phyloP scores from a whole-genome alignment of 108 stramenopile species.

The Cyclostephanos tholiformis region DNA sequence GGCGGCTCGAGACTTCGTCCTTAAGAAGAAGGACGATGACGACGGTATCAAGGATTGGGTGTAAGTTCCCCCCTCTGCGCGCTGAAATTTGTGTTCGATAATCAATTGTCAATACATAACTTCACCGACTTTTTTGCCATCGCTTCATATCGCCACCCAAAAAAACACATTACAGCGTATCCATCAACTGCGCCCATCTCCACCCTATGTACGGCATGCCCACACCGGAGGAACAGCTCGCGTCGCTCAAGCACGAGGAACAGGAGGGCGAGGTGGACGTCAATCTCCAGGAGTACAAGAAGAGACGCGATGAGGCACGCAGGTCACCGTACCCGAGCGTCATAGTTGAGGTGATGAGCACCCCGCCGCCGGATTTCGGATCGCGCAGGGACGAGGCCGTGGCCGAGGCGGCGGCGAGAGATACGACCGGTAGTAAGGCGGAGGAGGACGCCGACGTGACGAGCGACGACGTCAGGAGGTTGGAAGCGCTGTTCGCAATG shows the following conservation, averaged over 20 bases:
- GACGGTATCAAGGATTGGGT: slow-evolving; percentile 58
- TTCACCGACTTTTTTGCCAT: not conserved
- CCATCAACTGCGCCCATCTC: slow-evolving; percentile 85
- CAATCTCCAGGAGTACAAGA: slow-evolving; percentile 69
- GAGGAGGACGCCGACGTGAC: slow-evolving; percentile 41
- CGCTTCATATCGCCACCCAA: not conserved
- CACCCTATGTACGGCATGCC: slow-evolving; percentile 77
- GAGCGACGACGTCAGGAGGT: slow-evolving; percentile 61
- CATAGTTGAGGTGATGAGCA: slow-evolving; percentile 79
- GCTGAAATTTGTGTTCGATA: not conserved
- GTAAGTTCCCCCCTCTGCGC: slow-evolving; percentile 28
- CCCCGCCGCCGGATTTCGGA: slow-evolving; percentile 62
- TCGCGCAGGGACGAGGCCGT: slow-evolving; percentile 31
- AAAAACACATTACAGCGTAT: slow-evolving; percentile 44
- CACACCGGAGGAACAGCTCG: slow-evolving; percentile 62
- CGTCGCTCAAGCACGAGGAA: slow-evolving; percentile 66
- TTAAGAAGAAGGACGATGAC: slow-evolving; percentile 46
- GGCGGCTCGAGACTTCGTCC: slow-evolving; percentile 71
- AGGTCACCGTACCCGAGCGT: slow-evolving; percentile 80
- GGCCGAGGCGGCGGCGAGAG: not conserved
- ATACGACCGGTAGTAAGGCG: not conserved
- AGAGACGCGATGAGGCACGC: slow-evolving; percentile 64
- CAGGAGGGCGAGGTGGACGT: slow-evolving; percentile 68
- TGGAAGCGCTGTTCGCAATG: slow-evolving; percentile 75
- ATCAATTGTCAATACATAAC: not conserved